These are phyloP conservation scores for Begonia fuchsioides DNA, from an alignment of 306 rosid species.

Conservation along the genomic window DNA sequence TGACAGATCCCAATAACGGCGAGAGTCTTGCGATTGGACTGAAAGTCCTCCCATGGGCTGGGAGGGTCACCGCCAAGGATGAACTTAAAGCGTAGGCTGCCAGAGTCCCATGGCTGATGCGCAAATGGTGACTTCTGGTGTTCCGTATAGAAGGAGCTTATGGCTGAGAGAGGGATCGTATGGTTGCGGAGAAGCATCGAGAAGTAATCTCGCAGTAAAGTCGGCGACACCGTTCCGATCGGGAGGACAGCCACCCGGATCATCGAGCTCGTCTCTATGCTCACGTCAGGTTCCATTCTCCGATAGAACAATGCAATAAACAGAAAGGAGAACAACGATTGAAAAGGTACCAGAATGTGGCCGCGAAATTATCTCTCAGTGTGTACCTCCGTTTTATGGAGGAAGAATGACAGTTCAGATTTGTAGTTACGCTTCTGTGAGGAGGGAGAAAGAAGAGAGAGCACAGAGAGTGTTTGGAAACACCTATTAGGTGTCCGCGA, in stretches of 20 bases:
- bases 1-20: slow-evolving; percentile 76
- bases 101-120: slow-evolving; percentile 85
- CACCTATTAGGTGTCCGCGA: too few relatives aligned
- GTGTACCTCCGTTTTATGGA: too few relatives aligned
- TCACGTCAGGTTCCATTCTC: slow-evolving; percentile 83
- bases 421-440: too few relatives aligned
- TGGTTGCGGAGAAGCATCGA: slow-evolving; percentile 73
- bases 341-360: neutral
- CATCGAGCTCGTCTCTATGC: slow-evolving; percentile 75
- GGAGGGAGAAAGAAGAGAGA: too few relatives aligned
- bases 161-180: slow-evolving; percentile 70
- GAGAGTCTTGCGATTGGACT: slow-evolving; percentile 76
- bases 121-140: slow-evolving; percentile 92
- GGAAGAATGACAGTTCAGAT: too few relatives aligned
- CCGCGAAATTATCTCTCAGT: too few relatives aligned
- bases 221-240: slow-evolving; percentile 58
- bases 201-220: slow-evolving; percentile 50
- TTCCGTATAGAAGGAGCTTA: slow-evolving; percentile 79
- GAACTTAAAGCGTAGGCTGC: slow-evolving; percentile 70
- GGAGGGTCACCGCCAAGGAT: slow-evolving; percentile 74
- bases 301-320: slow-evolving; percentile 8
- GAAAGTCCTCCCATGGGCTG: slow-evolving; percentile 94
- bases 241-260: slow-evolving; percentile 89
- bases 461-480: too few relatives aligned
- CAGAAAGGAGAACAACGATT: neutral